Percentiles rank a stretch among this genome's conserved stretches.
phyloP scores from a whole-genome alignment of 768 basidiomycete species.

The Boletellus sp. region DNA sequence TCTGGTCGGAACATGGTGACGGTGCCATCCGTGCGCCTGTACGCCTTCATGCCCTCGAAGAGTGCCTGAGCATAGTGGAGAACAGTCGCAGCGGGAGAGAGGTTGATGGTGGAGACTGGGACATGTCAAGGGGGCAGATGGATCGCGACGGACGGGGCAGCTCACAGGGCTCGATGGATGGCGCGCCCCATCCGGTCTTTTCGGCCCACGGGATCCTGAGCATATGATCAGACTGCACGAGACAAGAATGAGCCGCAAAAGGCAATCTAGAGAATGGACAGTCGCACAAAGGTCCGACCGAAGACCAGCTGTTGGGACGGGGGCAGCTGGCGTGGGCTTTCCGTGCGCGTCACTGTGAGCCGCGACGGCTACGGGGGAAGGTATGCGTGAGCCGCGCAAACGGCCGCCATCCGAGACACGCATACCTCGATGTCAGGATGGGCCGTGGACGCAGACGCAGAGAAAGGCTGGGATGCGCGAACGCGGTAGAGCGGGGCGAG shows the following conservation, averaged over 20 bases:
- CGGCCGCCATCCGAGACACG: background rate
- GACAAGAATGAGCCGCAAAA: slow-evolving; percentile 6
- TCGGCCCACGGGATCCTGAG: slow-evolving; percentile 71
- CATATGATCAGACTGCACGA: slow-evolving; percentile 79
- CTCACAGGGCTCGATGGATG: slow-evolving; percentile 82
- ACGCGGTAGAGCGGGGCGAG: background rate
- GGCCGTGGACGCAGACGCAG: slow-evolving; percentile 4
- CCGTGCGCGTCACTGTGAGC: slow-evolving; percentile 47
- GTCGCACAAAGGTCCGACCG: slow-evolving; percentile 76
- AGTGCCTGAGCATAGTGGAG: slow-evolving; percentile 90
- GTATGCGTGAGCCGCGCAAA: background rate
- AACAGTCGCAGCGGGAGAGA: slow-evolving; percentile 51
- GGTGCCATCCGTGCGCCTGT: slow-evolving; percentile 65
- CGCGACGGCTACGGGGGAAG: slow-evolving; percentile 43
- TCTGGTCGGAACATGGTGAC: slow-evolving; percentile 90
- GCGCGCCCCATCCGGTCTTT: slow-evolving; percentile 74
- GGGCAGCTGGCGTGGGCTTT: slow-evolving; percentile 58
- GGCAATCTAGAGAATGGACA: background rate
- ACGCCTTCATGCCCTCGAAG: slow-evolving; percentile 96
- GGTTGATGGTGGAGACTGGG: slow-evolving; percentile 21
- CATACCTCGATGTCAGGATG: slow-evolving; percentile 53
- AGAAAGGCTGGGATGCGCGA: slow-evolving; percentile 15
- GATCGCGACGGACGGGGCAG: slow-evolving; percentile 5
- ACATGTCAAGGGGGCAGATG: slow-evolving; percentile 3
- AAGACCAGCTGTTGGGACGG: slow-evolving; percentile 70